Evolutionary conservation across 129 eudicot genomes (phyloP), one percentile per base, ranked within the genome.

Genomic region (Escallonia rubra): DNA sequence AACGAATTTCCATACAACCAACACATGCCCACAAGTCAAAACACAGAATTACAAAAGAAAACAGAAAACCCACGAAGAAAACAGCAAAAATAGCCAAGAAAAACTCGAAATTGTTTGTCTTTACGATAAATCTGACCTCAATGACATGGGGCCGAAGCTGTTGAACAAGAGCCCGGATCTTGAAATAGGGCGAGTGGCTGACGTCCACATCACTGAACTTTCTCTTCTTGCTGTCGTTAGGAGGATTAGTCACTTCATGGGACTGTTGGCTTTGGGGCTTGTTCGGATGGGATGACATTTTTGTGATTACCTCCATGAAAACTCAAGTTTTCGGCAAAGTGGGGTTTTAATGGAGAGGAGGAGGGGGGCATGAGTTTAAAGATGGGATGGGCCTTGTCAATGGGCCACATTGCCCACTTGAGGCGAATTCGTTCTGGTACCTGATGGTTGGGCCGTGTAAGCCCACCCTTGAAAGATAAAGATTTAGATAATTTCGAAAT

Each of bases 161-260:
- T 9, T 61, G 66, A 61, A 61, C n/a, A 43, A 6, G 48, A 61
- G 48, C 6, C 12, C 44, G 49, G 49, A 42, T 61, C 45, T 43
- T 41, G 49, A 61, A 61, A 9, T 61, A 61, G 66, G 66, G 10
- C 15, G 66, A 61, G 48, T 61, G 8, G 8, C 8, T 10, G 49
- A 61, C 11, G 49, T 12, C 51, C 4, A 42, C 51, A 61, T 61
- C 66, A 11, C 49, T 9, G 45, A 9, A n/a, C 47, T 39, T 3
- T 41, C 47, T 38, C 62, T 8, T 38, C 42, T 6, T 53, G 14
- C 13, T 53, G 51, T 47, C 10, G 2, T 47, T 47, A 2, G 34
- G 34, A 23, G 34, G 34, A 23, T 0, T 23, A 0, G 34, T 82
- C 12, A 72, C 77, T 44, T 76, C 82, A 23, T 23, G 34, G 34